phyloP scores from a whole-genome alignment of 1,139 yeast genomes.

The Debaryomycetaceae sp. region DNA sequence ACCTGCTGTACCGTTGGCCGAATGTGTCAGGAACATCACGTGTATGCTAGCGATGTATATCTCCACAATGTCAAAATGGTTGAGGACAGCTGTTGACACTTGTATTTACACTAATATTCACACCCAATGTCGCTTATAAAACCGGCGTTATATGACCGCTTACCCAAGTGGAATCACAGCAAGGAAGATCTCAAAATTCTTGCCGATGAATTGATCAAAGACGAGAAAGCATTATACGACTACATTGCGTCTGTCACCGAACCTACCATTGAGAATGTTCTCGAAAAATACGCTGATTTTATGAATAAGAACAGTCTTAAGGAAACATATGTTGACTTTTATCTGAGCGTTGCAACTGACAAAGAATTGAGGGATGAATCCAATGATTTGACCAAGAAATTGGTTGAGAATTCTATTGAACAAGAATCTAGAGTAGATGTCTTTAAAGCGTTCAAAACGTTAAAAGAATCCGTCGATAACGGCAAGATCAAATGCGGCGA shows the following conservation, averaged over 20 bases:
- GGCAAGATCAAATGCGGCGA: constrained; percentile 28
- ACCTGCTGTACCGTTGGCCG: too few relatives aligned
- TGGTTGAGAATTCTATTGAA: constrained; percentile 59
- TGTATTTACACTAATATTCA: too few relatives aligned
- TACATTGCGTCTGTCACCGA: constrained; percentile 43
- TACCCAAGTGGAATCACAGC: constrained; percentile 60
- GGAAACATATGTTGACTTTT: constrained; percentile 55
- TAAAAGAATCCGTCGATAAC: constrained; percentile 33
- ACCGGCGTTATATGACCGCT: constrained; percentile 3
- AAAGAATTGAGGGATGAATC: constrained; percentile 70
- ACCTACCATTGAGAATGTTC: constrained; percentile 56
- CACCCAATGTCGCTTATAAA: not conserved
- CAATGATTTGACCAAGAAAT: constrained; percentile 53
- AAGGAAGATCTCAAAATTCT: constrained; percentile 44
- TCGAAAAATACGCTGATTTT: constrained; percentile 47
- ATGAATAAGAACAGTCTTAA: constrained; percentile 46
- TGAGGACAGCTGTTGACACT: too few relatives aligned
- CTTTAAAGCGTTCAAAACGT: constrained; percentile 52
- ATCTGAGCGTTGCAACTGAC: constrained; percentile 64
- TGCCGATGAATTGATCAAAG: constrained; percentile 44
- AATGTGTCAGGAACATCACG: too few relatives aligned
- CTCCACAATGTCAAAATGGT: too few relatives aligned
- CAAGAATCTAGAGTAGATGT: constrained; percentile 67
- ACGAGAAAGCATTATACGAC: constrained; percentile 49
- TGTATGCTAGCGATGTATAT: too few relatives aligned